Percentiles rank a stretch among this genome's conserved stretches.
Conservation (phyloP, 1,284 basidiomycete genomes). For the Anthracocystis setariae region DNA sequence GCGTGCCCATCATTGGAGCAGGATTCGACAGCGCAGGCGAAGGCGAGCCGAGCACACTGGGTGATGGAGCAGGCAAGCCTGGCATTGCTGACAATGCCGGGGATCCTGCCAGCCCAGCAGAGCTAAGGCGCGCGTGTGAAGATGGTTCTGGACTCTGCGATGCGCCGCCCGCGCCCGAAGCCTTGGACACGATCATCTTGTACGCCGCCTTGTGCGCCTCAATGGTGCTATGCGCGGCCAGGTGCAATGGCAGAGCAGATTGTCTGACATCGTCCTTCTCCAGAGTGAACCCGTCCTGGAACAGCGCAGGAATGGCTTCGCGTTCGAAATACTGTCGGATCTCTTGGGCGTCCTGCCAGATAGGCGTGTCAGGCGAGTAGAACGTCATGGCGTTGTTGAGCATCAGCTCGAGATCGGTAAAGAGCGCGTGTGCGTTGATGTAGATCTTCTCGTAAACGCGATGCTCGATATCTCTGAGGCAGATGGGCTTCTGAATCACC, state of each 20-base stretch:
- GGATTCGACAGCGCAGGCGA: constrained; percentile 12
- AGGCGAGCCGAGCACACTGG: constrained; percentile 20
- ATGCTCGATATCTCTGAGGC: constrained; percentile 57
- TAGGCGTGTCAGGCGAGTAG: constrained; percentile 52
- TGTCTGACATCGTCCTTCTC: constrained; percentile 63
- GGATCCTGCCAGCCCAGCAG: constrained; percentile 24
- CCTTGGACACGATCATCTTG: constrained; percentile 41
- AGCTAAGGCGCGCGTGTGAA: constrained; percentile 20
- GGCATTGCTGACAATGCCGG: constrained; percentile 19
- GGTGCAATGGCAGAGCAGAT: constrained; percentile 57
- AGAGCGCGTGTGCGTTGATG: constrained; percentile 58
- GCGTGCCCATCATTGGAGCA: constrained; percentile 10
- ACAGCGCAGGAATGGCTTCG: constrained; percentile 56
- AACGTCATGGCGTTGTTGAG: constrained; percentile 64
- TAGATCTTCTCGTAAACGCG: constrained; percentile 54
- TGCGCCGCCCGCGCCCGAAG: constrained; percentile 7
- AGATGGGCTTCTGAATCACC: constrained; percentile 57
- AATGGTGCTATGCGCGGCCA: constrained; percentile 56
- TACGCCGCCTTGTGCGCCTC: constrained; percentile 50
- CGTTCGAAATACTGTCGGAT: constrained; percentile 57
- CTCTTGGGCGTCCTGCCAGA: constrained; percentile 62
- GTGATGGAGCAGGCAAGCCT: constrained; percentile 16
- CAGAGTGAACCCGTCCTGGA: constrained; percentile 64
- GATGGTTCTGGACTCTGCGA: constrained; percentile 43
- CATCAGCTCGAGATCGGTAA: constrained; percentile 61